Evolutionary conservation across 73 alveolate genomes (phyloP).

Genomic region (Stentor coeruleus): DNA sequence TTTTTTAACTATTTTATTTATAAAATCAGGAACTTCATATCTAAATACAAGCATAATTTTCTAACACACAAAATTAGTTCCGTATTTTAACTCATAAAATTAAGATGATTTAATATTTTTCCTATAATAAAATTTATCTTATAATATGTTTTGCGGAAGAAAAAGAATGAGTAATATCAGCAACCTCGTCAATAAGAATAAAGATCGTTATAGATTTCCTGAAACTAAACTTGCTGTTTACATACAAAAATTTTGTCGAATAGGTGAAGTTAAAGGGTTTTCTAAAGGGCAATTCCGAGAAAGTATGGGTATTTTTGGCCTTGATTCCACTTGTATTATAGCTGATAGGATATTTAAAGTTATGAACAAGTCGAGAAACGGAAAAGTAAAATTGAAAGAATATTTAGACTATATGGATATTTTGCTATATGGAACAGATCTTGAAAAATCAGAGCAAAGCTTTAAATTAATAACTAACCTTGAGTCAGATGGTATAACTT

Average conservation of each 20-base stretch:
- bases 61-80: too few species aligned
- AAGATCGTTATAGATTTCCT: neutral
- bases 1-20: too few species aligned
- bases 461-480: neutral
- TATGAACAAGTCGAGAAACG: neutral
- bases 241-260: neutral
- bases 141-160: too few species aligned
- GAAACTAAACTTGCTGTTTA: neutral
- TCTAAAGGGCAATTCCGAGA: neutral
- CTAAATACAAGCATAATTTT: too few species aligned
- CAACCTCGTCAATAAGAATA: neutral
- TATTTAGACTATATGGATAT: conserved; percentile 18
- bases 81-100: too few species aligned
- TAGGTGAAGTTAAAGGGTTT: neutral
- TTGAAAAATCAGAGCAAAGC: neutral
- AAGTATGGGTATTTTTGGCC: conserved; percentile 11
- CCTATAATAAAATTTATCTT: too few species aligned
- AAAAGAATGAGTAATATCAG: too few species aligned
- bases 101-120: too few species aligned
- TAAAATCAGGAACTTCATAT: too few species aligned
- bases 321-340: neutral
- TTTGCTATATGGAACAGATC: neutral
- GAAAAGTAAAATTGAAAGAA: neutral
- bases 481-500: neutral
- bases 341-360: neutral